Conservation (phyloP, 2,329 filamentous ascomycete genomes). For the Leptographium lundbergii region DNA sequence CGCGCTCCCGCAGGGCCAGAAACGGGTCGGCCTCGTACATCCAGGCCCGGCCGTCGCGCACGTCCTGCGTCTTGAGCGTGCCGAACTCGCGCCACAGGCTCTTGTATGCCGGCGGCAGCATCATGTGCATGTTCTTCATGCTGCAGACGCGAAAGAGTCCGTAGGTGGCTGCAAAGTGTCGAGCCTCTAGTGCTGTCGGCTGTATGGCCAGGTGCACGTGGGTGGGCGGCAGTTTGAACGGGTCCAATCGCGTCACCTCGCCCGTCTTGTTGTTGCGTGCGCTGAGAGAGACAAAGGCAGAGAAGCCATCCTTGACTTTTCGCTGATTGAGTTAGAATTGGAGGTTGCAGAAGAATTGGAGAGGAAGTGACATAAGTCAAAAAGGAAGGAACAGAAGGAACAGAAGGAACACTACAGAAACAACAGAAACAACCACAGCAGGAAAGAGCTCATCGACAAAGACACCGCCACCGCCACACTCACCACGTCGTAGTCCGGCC, state of each 20-base stretch:
- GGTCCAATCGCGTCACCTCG: slow-evolving; percentile 60
- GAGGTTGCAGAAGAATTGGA: not conserved
- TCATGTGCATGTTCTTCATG: slow-evolving; percentile 92
- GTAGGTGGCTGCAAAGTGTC: slow-evolving; percentile 87
- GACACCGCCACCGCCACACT: slow-evolving; percentile 11
- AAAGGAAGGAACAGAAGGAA: slow-evolving; percentile 2
- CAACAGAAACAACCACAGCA: not conserved
- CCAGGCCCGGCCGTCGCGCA: slow-evolving; percentile 69
- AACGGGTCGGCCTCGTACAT: slow-evolving; percentile 97
- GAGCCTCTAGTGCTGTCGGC: slow-evolving; percentile 75
- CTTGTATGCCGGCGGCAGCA: slow-evolving; percentile 80
- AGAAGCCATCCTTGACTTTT: slow-evolving; percentile 61
- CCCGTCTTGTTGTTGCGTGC: slow-evolving; percentile 70
- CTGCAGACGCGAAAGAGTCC: slow-evolving; percentile 83
- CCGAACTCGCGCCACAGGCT: slow-evolving; percentile 88
- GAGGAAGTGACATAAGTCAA: not conserved
- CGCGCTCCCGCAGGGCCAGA: slow-evolving; percentile 61
- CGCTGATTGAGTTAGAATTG: slow-evolving; percentile 20
- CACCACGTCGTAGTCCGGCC: slow-evolving; percentile 79
- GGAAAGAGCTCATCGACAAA: not conserved
- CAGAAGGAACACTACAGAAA: not conserved
- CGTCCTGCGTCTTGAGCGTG: slow-evolving; percentile 66
- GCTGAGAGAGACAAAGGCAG: slow-evolving; percentile 70
- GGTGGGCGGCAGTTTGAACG: slow-evolving; percentile 66
- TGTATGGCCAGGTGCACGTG: slow-evolving; percentile 66